Percentiles rank a stretch among this genome's conserved stretches.
phyloP scores from a whole-genome alignment of 768 basidiomycete genomes.

The Lactifluus subvellereus region DNA sequence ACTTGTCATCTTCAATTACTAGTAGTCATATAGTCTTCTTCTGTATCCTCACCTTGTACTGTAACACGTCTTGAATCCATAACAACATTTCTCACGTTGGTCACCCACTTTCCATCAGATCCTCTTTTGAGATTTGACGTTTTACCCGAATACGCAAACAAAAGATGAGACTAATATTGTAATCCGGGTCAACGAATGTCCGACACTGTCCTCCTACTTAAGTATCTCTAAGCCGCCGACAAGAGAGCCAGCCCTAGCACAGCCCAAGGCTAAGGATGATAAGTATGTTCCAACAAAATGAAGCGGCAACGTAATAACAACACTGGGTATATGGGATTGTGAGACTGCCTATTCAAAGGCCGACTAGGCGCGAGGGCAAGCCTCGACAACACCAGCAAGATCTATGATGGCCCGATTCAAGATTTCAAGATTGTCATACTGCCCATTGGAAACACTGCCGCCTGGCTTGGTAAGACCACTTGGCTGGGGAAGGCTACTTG shows the following conservation, averaged over 20 bases:
- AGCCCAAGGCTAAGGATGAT: not conserved
- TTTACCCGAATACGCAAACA: not conserved
- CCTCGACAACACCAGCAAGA: not conserved
- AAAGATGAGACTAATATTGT: not conserved
- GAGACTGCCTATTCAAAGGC: not conserved
- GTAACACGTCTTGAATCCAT: not conserved
- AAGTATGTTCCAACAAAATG: constrained; percentile 11
- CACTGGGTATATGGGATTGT: constrained; percentile 11
- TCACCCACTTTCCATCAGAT: not conserved
- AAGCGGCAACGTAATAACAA: constrained; percentile 5
- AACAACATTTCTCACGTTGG: not conserved
- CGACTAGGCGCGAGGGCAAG: not conserved
- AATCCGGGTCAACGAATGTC: constrained; percentile 4
- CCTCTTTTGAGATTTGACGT: not conserved
- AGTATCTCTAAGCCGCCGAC: not conserved
- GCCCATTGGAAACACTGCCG: not conserved
- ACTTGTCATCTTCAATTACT: not conserved
- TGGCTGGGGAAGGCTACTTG: constrained; percentile 2
- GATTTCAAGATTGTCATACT: not conserved
- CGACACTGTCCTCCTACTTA: not conserved
- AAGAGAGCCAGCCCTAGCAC: constrained; percentile 6
- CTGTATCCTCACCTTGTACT: not conserved
- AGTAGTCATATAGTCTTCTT: not conserved
- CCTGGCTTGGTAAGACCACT: not conserved
- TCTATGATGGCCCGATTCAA: not conserved